Evolutionary conservation across 345 rosid species (phyloP).

Genomic region (Litchi chinensis): DNA sequence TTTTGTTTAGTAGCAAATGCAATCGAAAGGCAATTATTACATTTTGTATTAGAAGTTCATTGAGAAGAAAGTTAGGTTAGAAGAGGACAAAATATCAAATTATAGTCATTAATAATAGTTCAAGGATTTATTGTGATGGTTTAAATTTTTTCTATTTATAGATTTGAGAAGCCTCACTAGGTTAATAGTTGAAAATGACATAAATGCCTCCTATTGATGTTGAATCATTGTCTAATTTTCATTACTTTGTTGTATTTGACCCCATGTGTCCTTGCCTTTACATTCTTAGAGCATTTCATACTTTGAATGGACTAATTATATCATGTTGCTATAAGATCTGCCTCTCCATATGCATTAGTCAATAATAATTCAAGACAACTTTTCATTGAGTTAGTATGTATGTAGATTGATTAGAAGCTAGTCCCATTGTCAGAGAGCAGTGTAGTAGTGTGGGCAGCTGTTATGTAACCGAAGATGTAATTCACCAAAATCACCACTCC

Average conservation of each 20-base stretch:
- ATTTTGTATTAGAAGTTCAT: neutral
- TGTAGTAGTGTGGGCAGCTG: too few species aligned
- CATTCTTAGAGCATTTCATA: neutral
- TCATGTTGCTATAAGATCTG: neutral
- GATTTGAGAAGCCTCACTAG: too few species aligned
- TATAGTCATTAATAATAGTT: neutral
- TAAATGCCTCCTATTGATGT: too few species aligned
- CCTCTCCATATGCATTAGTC: neutral
- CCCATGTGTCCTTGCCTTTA: too few species aligned
- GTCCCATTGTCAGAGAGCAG: too few species aligned
- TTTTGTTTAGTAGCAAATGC: neutral
- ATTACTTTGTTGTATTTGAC: too few species aligned
- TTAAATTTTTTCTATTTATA: too few species aligned
- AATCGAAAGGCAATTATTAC: neutral
- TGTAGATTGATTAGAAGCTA: too few species aligned
- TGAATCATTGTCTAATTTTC: too few species aligned
- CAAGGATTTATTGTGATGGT: neutral
- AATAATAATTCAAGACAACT: too few species aligned
- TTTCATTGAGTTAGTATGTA: too few species aligned
- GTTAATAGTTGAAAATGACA: too few species aligned
- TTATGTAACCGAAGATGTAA: neutral
- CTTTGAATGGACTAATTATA: neutral
- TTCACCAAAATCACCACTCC: neutral
- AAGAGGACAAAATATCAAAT: neutral
- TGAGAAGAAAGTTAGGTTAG: constrained; percentile 5